Evolutionary conservation across 805 yeast species (phyloP).

Genomic region (Debaryomyces castellii): DNA sequence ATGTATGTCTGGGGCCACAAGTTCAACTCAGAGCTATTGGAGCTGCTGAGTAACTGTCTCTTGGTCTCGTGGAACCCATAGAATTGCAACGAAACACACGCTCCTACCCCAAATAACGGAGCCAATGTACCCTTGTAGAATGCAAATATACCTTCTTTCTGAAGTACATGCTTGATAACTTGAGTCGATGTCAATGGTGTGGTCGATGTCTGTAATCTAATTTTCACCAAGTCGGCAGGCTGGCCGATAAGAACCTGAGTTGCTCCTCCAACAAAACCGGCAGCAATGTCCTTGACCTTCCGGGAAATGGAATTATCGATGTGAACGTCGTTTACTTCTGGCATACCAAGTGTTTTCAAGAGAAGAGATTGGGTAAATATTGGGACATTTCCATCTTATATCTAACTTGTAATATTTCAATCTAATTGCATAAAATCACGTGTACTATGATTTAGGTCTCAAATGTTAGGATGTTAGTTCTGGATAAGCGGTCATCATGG

Average conservation of each 20-base stretch:
- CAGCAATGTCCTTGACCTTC: constrained; percentile 41
- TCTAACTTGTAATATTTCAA: background rate
- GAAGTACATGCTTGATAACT: constrained; percentile 34
- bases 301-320: constrained; percentile 36
- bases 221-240: constrained; percentile 46
- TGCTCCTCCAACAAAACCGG: constrained; percentile 48
- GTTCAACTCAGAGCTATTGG: constrained; percentile 34
- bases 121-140: constrained; percentile 47
- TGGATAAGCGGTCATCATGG: too few species aligned
- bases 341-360: constrained; percentile 8
- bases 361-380: background rate
- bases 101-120: constrained; percentile 49
- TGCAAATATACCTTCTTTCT: constrained; percentile 42
- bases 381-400: background rate
- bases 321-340: constrained; percentile 1
- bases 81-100: constrained; percentile 67
- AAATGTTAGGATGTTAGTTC: too few species aligned
- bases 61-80: constrained; percentile 71
- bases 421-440: constrained; percentile 2
- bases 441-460: too few species aligned
- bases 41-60: constrained; percentile 47
- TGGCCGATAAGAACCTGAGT: constrained; percentile 48
- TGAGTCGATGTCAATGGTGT: constrained; percentile 28
- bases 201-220: constrained; percentile 39
- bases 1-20: constrained; percentile 57